Conservation (phyloP, 352 stramenopile genomes). For the Phytophthora tentaculata region DNA sequence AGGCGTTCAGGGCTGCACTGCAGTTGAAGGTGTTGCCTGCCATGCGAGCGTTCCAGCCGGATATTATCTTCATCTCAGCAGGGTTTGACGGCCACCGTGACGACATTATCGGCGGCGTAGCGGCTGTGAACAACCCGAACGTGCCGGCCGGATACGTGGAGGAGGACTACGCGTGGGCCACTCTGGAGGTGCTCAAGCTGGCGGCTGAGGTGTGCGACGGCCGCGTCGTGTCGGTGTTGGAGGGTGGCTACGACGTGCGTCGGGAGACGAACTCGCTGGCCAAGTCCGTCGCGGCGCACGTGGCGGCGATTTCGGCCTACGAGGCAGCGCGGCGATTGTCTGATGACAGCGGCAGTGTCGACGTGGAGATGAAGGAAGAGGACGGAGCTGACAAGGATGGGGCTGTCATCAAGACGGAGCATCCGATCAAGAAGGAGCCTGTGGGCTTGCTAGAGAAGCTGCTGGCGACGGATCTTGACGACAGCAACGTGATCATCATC, state of each 20-base stretch:
- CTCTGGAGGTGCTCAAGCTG: slow-evolving; percentile 76
- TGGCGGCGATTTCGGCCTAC: slow-evolving; percentile 73
- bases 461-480: slow-evolving; percentile 54
- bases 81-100: slow-evolving; percentile 90
- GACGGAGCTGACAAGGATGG: slow-evolving; percentile 7
- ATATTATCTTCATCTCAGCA: slow-evolving; percentile 90
- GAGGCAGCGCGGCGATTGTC: slow-evolving; percentile 44
- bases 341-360: slow-evolving; percentile 13
- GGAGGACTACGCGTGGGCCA: slow-evolving; percentile 86
- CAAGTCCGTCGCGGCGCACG: slow-evolving; percentile 82
- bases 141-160: slow-evolving; percentile 83
- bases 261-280: slow-evolving; percentile 84
- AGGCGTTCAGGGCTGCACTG: slow-evolving; percentile 70
- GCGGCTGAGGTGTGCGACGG: slow-evolving; percentile 81
- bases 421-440: slow-evolving; percentile 36
- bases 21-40: slow-evolving; percentile 72
- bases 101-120: slow-evolving; percentile 81
- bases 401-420: slow-evolving; percentile 27
- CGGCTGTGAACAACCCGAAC: slow-evolving; percentile 78
- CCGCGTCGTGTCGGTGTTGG: slow-evolving; percentile 84
- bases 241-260: slow-evolving; percentile 86
- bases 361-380: slow-evolving; percentile 45
- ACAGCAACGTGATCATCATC: slow-evolving; percentile 59
- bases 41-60: slow-evolving; percentile 71
- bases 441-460: slow-evolving; percentile 56